phyloP scores from a whole-genome alignment of 345 rosid genomes.

The Lepidium sativum region DNA sequence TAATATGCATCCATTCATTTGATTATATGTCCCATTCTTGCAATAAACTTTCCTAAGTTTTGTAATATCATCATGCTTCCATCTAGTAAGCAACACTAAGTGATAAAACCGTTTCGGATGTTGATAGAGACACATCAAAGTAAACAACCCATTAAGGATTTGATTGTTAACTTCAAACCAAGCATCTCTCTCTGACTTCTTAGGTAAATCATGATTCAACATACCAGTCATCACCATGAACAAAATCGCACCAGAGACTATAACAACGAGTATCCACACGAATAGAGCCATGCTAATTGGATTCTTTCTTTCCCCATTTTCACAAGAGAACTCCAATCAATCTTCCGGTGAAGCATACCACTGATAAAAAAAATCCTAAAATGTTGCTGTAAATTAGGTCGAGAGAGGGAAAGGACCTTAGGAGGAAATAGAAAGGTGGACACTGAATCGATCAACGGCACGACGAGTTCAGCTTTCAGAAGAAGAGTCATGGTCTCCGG shows the following conservation, averaged over 20 bases:
- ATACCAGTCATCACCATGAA: slow-evolving; percentile 97
- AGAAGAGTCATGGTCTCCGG: no score
- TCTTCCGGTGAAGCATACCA: slow-evolving; percentile 47
- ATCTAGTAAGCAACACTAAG: slow-evolving; percentile 71
- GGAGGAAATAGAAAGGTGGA: no score
- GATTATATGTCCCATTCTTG: slow-evolving; percentile 86
- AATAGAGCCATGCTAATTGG: slow-evolving; percentile 85
- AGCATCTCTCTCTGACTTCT: slow-evolving; percentile 58
- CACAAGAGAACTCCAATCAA: slow-evolving; percentile 52
- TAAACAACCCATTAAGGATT: slow-evolving; percentile 80
- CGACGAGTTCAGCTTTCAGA: no score
- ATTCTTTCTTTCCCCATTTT: slow-evolving; percentile 49
- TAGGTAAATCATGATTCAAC: slow-evolving; percentile 60
- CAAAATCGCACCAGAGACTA: slow-evolving; percentile 85
- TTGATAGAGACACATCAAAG: slow-evolving; percentile 89
- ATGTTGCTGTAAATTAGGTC: no score
- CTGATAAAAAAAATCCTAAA: no score
- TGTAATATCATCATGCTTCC: slow-evolving; percentile 55
- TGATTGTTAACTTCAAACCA: slow-evolving; percentile 98
- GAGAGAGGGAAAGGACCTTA: no score
- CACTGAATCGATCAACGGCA: no score
- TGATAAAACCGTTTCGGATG: slow-evolving; percentile 89
- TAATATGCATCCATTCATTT: slow-evolving; percentile 80
- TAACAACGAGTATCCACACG: slow-evolving; percentile 60
- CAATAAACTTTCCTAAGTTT: slow-evolving; percentile 73